Evolutionary conservation across 768 basidiomycete genomes (phyloP), one percentile per base, ranked within the genome.

Genomic region (Panaeolus papilionaceus): DNA sequence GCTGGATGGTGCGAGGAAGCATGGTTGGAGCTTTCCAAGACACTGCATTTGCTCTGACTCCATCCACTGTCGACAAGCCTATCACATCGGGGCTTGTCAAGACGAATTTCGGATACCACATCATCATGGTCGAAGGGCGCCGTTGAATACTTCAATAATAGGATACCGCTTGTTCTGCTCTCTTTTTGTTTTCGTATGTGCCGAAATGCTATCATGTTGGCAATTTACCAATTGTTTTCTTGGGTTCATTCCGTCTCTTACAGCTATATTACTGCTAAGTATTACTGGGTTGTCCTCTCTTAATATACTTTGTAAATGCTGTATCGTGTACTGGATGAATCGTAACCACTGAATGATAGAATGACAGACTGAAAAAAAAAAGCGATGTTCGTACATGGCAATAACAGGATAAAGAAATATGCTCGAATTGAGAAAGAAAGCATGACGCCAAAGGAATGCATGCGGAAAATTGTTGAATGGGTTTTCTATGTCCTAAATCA

Each of bases 11-110:
- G 33, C 85, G 94, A 70, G 93, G 93, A 42, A 92, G 92, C 68
- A 94, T 95, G 93, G 94, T 94, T 51, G 92, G 90, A 78, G 84
- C 92, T 33, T 95, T 95, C 77, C 94, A 95, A 79, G 93, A 95
- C 66, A 94, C 88, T n/a, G 94, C 93, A 6, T 95, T 95, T 77
- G 88, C 88, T 18, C 83, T 95, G 61, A 81, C 85, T 33, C 93
- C 93, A 2, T 95, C 94, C 8, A 86, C 91, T 3, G 87, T 92
- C 68, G 93, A 94, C 78, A 94, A 92, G 70, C 93, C 94, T 3
- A 79, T 85, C 62, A 74, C 87, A 18, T 92, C 92, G 1, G 79
- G 88, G 16, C 85, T 95, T 62, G 90, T 95, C 39, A 95, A 94
- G 79, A 95, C 94, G 6, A 87, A 85, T 68, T 89, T 89, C 73